Percentiles rank a stretch among this genome's conserved stretches.
Conservation (phyloP, 371 early-diverging fungal genomes). For the Dipsacomyces acuminosporus region DNA sequence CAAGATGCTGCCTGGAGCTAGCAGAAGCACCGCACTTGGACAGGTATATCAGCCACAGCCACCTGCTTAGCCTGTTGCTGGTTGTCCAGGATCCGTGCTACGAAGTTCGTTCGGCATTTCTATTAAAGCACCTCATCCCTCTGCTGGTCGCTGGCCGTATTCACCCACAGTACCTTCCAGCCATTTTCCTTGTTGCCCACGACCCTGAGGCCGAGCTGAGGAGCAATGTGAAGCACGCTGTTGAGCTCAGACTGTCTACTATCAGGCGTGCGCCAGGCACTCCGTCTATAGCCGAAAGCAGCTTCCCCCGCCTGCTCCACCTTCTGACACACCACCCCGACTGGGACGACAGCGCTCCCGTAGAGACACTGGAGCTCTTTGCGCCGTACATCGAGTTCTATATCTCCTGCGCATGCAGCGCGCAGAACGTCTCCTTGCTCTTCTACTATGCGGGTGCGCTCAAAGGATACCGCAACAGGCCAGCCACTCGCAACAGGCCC, state of each 20-base stretch:
- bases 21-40: slow-evolving; percentile 53
- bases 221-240: slow-evolving; percentile 50
- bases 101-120: slow-evolving; percentile 72
- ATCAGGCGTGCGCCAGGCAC: slow-evolving; percentile 26
- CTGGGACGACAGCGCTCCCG: slow-evolving; percentile 57
- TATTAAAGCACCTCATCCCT: slow-evolving; percentile 63
- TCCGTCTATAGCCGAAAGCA: slow-evolving; percentile 58
- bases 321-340: slow-evolving; percentile 91
- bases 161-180: slow-evolving; percentile 62
- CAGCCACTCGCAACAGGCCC: too few relatives aligned
- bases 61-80: slow-evolving; percentile 58
- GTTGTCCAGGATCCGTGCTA: slow-evolving; percentile 68
- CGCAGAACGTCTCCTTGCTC: slow-evolving; percentile 79
- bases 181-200: slow-evolving; percentile 75
- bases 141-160: slow-evolving; percentile 58
- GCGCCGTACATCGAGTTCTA: slow-evolving; percentile 81
- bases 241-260: slow-evolving; percentile 46
- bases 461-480: slow-evolving; percentile 69
- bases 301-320: slow-evolving; percentile 67
- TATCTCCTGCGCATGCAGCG: slow-evolving; percentile 66
- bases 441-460: slow-evolving; percentile 70
- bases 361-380: slow-evolving; percentile 51
- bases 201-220: slow-evolving; percentile 74
- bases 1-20: slow-evolving; percentile 62
- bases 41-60: slow-evolving; percentile 50